Conservation (phyloP, 768 basidiomycete genomes). For the Erythrobasidium yunnanense region DNA sequence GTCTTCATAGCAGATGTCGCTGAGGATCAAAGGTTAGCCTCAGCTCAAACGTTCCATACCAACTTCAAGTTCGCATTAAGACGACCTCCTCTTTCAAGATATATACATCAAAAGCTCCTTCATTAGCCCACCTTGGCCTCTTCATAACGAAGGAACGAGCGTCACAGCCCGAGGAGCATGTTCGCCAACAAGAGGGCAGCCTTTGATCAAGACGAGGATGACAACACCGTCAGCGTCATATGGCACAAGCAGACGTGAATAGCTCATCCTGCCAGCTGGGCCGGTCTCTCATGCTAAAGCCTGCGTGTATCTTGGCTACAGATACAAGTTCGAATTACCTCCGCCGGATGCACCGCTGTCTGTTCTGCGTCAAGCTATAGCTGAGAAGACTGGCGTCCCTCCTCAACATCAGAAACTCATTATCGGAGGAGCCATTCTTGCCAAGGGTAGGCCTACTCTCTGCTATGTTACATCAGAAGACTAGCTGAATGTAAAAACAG, state of each 20-base stretch:
- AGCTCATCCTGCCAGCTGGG: background rate
- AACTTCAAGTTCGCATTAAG: no score
- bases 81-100: no score
- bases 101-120: no score
- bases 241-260: background rate
- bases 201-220: background rate
- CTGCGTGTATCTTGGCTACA: background rate
- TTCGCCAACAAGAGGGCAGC: no score
- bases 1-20: background rate
- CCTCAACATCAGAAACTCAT: slow-evolving; percentile 27
- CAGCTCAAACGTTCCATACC: no score
- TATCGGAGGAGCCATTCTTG: slow-evolving; percentile 6
- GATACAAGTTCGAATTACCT: background rate
- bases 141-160: no score
- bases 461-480: background rate
- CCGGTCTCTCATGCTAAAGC: background rate
- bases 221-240: background rate
- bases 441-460: background rate
- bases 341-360: slow-evolving; percentile 20
- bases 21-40: no score
- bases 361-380: slow-evolving; percentile 6
- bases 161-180: no score
- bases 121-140: no score
- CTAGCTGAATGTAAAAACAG: background rate
- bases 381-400: slow-evolving; percentile 21